A percentile compares a stretch with the other conserved stretches of the same genome.
Evolutionary conservation across 306 rosid species (phyloP).

Genomic region (Gillenia trifoliata): DNA sequence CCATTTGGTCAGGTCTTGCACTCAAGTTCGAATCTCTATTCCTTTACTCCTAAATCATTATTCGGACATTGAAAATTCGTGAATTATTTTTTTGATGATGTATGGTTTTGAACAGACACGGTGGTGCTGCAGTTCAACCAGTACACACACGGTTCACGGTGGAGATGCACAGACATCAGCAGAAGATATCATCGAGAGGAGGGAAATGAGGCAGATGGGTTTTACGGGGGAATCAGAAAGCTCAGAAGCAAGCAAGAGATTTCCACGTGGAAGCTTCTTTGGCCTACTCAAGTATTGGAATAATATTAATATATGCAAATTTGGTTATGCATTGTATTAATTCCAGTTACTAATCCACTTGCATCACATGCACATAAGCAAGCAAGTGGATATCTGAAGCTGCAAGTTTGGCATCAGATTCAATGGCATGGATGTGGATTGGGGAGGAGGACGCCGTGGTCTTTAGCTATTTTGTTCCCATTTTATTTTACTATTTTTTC

Average conservation of each 20-base stretch:
- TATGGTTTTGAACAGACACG: constrained; percentile 40
- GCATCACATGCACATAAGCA: neutral
- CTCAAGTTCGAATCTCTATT: no score
- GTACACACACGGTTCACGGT: constrained; percentile 71
- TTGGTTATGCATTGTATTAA: neutral
- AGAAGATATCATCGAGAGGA: constrained; percentile 79
- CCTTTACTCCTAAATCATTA: neutral
- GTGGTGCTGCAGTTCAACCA: constrained; percentile 92
- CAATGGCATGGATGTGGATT: constrained; percentile 22
- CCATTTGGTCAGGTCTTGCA: neutral
- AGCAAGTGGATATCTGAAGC: neutral
- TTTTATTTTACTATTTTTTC: constrained; percentile 12
- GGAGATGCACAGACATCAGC: constrained; percentile 57
- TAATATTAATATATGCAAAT: constrained; percentile 9
- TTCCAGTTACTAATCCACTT: neutral
- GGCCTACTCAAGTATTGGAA: constrained; percentile 79
- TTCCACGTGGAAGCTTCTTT: constrained; percentile 62
- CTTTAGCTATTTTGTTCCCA: constrained; percentile 5
- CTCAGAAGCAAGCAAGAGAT: constrained; percentile 45
- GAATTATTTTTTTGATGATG: neutral
- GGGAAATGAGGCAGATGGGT: constrained; percentile 82
- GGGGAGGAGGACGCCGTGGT: constrained; percentile 2
- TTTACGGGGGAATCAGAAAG: constrained; percentile 89
- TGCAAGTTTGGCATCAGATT: constrained; percentile 20
- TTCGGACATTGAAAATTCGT: neutral